Evolutionary conservation across 2,329 filamentous ascomycete species (phyloP).

Genomic region (Alternaria solani): DNA sequence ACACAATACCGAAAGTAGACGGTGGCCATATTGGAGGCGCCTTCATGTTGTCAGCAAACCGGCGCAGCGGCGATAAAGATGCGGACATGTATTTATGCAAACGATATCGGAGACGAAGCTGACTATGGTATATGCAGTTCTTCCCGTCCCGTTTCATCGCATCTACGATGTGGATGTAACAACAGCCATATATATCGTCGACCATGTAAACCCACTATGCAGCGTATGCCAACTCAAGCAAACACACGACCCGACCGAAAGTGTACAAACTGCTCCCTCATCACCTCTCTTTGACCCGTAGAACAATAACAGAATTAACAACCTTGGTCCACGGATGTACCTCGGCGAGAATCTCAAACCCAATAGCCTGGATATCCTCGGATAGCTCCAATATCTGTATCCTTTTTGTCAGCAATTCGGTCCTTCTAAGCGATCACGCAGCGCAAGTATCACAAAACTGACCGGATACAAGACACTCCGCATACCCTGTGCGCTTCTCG

Average conservation of each 20-base stretch:
- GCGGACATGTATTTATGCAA: neutral
- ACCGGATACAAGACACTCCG: conserved; percentile 60
- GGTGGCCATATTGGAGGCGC: neutral
- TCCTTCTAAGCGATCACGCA: neutral
- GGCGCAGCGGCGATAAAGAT: neutral
- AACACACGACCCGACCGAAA: neutral
- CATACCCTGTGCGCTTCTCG: conserved; percentile 57
- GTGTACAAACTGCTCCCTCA: neutral
- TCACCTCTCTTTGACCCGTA: conserved; percentile 31
- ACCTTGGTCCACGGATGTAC: conserved; percentile 60
- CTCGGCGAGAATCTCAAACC: conserved; percentile 54
- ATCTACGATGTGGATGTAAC: neutral
- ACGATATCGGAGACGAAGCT: neutral
- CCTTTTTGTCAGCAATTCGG: neutral
- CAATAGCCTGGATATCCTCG: conserved; percentile 35
- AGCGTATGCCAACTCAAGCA: neutral
- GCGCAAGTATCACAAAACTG: conserved; percentile 18
- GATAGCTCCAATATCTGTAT: conserved; percentile 52
- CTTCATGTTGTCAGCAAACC: neutral
- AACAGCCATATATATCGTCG: neutral
- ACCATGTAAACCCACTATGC: neutral
- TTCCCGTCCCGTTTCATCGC: neutral
- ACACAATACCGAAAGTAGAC: neutral
- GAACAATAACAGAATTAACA: conserved; percentile 60
- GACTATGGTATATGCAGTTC: too few species aligned